These are phyloP conservation scores for Talaromyces sp. DNA, from an alignment of 2,329 filamentous ascomycete species.

Conservation along the genomic window DNA sequence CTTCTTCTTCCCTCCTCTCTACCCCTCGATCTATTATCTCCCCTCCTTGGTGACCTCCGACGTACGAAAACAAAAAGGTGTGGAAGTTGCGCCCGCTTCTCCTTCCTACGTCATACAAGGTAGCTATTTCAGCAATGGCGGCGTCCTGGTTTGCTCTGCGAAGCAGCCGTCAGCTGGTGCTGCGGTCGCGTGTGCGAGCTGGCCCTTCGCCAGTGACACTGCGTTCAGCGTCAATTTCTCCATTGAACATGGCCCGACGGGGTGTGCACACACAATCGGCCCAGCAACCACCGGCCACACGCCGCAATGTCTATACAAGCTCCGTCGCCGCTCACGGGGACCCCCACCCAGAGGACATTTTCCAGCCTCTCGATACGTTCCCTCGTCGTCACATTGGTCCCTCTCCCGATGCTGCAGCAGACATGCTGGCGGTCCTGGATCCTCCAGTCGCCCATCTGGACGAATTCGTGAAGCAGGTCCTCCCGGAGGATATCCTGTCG, in stretches of 20 bases:
- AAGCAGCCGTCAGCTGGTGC: constrained; percentile 38
- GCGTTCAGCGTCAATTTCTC: constrained; percentile 29
- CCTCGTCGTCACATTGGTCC: constrained; percentile 86
- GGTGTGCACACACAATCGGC: constrained; percentile 33
- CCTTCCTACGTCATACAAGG: constrained; percentile 14
- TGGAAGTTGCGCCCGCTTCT: constrained; percentile 1
- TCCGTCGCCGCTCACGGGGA: constrained; percentile 83
- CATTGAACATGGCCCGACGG: constrained; percentile 34
- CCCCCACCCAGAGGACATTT: constrained; percentile 42
- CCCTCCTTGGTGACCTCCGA: not conserved
- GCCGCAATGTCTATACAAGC: constrained; percentile 73
- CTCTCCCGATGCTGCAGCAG: constrained; percentile 65
- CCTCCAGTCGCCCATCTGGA: constrained; percentile 75
- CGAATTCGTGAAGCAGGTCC: constrained; percentile 80
- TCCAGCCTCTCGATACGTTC: constrained; percentile 63
- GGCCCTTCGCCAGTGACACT: constrained; percentile 25
- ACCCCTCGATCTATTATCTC: not conserved
- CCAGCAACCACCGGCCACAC: constrained; percentile 27
- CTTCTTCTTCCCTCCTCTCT: not conserved
- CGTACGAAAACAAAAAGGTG: constrained; percentile 1
- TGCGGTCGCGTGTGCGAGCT: constrained; percentile 34
- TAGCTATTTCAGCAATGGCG: constrained; percentile 30
- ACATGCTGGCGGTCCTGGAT: constrained; percentile 80
- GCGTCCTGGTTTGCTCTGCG: constrained; percentile 40
- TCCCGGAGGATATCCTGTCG: constrained; percentile 78